Base-by-base conservation (phyloP, 192 early-diverging fungal species). In the Backusella psychrophila region DNA sequence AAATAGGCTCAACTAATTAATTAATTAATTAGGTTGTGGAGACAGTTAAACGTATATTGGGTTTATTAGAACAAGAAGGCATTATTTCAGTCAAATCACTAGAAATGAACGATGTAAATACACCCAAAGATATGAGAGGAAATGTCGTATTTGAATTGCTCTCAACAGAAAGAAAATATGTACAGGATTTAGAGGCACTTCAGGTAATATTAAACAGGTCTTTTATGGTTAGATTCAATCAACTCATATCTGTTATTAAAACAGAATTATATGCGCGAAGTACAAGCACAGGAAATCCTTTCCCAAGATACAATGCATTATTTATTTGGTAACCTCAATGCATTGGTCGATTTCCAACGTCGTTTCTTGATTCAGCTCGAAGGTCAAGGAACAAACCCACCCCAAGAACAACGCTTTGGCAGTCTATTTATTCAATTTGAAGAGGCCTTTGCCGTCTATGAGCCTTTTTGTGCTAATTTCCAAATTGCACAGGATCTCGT, bases 401-500 rank as follows among this genome's bases (percentile, higher is more conserved):
- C 92, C 17, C 83, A 88, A 59, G 96, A 99, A 65, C 96, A 99
- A 83, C 87, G 93, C 34, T 93, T 98, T 87, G 98, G 98, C 17
- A 85, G 85, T 17, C 83, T 98, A 14, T 99, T 98, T 76, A 69
- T 94, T 26, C 85, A 89, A 80, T 91, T 93, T 85, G 92, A 92
- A 75, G 92, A 92, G 56, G 88, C 88, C 19, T 96, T 94, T 75
- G 87, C 88, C 29, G 92, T 97, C 6, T 99, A 99, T 81, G 90
- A 96, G 75, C 92, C 96, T 12, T 97, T 97, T 86, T 97, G 96
- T 79, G 94, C 94, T 41, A 98, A 98, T 88, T 97, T 94, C 82
- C 80, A 91, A 39, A 88, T 83, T 42, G 94, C 93, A 1, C 84
- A 91, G 65, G 92, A 94, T 71, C 82, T 94, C 7, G 90, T 89